Evolutionary conservation across 768 basidiomycete species (phyloP).

Genomic region (Trichaptum fuscoviolaceum): DNA sequence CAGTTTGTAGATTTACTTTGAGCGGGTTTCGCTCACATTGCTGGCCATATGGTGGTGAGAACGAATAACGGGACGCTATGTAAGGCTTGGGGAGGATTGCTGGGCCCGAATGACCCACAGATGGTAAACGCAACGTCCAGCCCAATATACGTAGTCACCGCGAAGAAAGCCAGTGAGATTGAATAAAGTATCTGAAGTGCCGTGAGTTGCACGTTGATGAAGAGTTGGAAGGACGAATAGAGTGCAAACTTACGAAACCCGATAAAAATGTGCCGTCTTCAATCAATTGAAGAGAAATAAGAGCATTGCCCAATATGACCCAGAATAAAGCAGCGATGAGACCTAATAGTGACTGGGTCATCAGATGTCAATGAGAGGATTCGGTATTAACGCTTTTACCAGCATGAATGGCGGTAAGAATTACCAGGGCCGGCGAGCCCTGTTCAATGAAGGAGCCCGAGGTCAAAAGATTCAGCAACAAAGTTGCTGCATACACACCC

Average conservation of each 20-base stretch:
- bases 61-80: conserved; percentile 75
- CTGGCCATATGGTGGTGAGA: conserved; percentile 76
- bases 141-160: conserved; percentile 73
- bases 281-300: conserved; percentile 81
- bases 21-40: conserved; percentile 33
- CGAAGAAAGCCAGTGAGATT: conserved; percentile 46
- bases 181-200: conserved; percentile 35
- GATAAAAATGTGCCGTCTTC: conserved; percentile 83
- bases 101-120: conserved; percentile 55
- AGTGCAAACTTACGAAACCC: conserved; percentile 45
- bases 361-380: neutral
- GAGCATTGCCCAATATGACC: conserved; percentile 66
- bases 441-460: conserved; percentile 80
- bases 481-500: conserved; percentile 58
- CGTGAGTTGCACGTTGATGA: conserved; percentile 43
- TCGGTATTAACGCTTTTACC: conserved; percentile 9
- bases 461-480: conserved; percentile 75
- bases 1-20: no score
- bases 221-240: neutral
- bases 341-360: neutral
- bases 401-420: conserved; percentile 73
- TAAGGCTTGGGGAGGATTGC: conserved; percentile 50
- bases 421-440: conserved; percentile 66
- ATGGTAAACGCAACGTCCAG: conserved; percentile 73
- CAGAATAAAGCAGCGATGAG: conserved; percentile 75